Evolutionary conservation across 441 rosid genomes (phyloP).

Genomic region (Euphorbia corollata): DNA sequence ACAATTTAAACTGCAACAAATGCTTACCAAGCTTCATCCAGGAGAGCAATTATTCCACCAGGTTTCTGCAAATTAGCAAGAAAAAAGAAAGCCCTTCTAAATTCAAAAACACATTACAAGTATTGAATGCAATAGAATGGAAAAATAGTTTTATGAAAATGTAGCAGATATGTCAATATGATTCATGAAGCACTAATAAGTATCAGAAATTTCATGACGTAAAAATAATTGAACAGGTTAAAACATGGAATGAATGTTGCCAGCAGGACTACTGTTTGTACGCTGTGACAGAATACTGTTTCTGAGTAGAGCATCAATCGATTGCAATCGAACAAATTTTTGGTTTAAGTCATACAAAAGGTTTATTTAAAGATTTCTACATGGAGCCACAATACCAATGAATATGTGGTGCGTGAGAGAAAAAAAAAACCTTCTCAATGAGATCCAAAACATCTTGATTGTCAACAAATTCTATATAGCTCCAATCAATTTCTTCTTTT

Average conservation of each 20-base stretch:
- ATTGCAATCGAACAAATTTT: neutral
- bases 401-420: neutral
- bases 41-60: conserved; percentile 96
- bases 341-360: neutral
- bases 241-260: neutral
- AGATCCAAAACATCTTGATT: conserved; percentile 89
- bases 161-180: neutral
- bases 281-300: neutral
- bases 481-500: conserved; percentile 93
- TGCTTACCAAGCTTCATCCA: conserved; percentile 99
- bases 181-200: neutral
- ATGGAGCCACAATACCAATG: neutral
- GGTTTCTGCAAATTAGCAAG: conserved; percentile 72
- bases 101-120: neutral
- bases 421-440: conserved; percentile 69
- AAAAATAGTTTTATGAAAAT: neutral
- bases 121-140: neutral
- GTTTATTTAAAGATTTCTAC: neutral
- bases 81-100: conserved; percentile 1
- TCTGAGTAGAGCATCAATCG: neutral
- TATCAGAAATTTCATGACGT: neutral
- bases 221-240: neutral
- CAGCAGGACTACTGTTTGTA: neutral
- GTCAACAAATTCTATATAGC: conserved; percentile 95
- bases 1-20: conserved; percentile 10